phyloP scores from a whole-genome alignment of 1,284 basidiomycete genomes.

The Athelia psychrophila region DNA sequence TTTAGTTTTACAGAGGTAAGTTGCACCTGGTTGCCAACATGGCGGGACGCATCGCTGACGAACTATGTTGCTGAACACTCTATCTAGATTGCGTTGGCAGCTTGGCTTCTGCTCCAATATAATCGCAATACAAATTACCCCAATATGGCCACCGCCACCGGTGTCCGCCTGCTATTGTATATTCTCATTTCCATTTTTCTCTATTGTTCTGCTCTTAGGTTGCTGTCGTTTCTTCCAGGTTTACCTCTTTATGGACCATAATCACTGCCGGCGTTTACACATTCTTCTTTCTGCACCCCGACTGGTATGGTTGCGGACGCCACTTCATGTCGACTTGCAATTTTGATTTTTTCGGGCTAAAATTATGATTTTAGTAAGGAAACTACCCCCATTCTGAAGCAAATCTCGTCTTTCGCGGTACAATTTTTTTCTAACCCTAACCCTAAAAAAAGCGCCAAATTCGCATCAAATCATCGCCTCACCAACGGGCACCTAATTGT shows the following conservation, averaged over 20 bases:
- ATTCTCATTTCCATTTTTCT: slow-evolving; percentile 13
- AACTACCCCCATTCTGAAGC: too few species aligned
- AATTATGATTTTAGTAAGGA: too few species aligned
- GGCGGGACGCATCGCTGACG: background rate
- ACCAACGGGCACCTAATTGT: too few species aligned
- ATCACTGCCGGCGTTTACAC: slow-evolving; percentile 47
- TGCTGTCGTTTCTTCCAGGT: slow-evolving; percentile 31
- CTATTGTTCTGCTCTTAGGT: background rate
- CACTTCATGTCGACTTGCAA: too few species aligned
- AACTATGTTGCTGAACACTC: background rate
- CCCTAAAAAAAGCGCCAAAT: too few species aligned
- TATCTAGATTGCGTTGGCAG: slow-evolving; percentile 46
- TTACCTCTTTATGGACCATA: slow-evolving; percentile 54
- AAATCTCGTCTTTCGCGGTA: too few species aligned
- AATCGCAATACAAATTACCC: slow-evolving; percentile 47
- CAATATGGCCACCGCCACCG: slow-evolving; percentile 34
- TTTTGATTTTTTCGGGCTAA: too few species aligned
- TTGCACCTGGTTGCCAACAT: too few species aligned
- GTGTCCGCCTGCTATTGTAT: slow-evolving; percentile 44
- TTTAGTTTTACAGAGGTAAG: slow-evolving; percentile 45
- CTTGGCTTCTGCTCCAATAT: slow-evolving; percentile 56
- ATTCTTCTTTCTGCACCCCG: slow-evolving; percentile 54
- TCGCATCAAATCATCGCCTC: too few species aligned
- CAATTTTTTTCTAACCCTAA: too few species aligned
- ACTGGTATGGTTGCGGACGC: too few species aligned